Conservation (phyloP, 2,329 filamentous ascomycete species). For the Dactylellina drechsleri region DNA sequence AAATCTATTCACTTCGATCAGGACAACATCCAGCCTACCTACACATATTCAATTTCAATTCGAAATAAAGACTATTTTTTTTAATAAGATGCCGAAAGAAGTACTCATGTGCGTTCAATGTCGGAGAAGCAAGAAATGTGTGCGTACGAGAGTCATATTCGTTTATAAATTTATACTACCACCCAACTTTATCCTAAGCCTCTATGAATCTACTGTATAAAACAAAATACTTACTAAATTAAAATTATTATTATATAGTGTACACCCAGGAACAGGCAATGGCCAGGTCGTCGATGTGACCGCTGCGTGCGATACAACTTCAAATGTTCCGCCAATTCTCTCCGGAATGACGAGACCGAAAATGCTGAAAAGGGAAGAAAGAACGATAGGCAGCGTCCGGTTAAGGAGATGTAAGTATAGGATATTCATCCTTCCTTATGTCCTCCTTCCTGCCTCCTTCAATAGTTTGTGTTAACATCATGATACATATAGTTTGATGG, state of each 20-base stretch:
- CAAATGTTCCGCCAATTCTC: conserved; percentile 10
- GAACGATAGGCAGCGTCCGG: background rate
- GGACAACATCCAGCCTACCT: no score
- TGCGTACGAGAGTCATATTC: background rate
- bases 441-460: no score
- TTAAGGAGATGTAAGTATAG: conserved; percentile 2
- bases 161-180: no score
- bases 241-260: conserved; percentile 1
- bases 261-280: conserved; percentile 2
- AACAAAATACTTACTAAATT: background rate
- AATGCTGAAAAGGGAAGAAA: background rate
- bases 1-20: no score
- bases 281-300: conserved; percentile 13
- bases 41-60: no score
- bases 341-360: background rate
- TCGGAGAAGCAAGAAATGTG: conserved; percentile 15
- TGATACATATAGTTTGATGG: background rate
- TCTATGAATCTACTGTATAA: background rate
- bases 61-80: no score
- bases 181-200: no score
- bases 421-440: background rate
- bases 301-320: conserved; percentile 5
- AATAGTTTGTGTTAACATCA: background rate
- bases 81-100: conserved; percentile 18
- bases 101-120: conserved; percentile 11